Base-by-base conservation (phyloP, 768 basidiomycete genomes). In the Tricholoma flavovirens region DNA sequence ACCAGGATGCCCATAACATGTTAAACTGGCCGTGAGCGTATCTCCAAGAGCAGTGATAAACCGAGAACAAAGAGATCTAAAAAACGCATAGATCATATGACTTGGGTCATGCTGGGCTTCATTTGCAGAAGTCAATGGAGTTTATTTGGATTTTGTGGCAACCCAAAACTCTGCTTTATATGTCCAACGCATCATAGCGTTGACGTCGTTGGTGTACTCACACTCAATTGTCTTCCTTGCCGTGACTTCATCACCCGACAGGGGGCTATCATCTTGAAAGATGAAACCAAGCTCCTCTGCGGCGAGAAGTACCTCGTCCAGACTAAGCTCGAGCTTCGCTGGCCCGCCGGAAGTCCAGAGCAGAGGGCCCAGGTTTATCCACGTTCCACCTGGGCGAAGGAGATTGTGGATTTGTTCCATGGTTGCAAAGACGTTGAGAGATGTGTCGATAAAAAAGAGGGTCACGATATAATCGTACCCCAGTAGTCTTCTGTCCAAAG, bases 311-410 rank as follows among this genome's bases (percentile, higher is more conserved):
- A 88, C 77, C 67, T 87, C 86, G n/a, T 86, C 83, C 35, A 87
- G 73, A 54, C 80, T 83, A 46, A 85, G 69, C 64, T 84, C 83
- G 22, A 85, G 63, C 57, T 77, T 76, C 7, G 83, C 75, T 60
- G 79, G 74, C 0, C 71, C 81, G 8, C 82, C 82, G 2, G 75
- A 73, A 1, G 81, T 79, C 83, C 83, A 86, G 3, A 88, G 71
- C 17, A 88, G 69, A 7, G 86, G 87, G 1, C 86, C 87, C 4
- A 86, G 71, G 64, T 89, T 89, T 64, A 88, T 79, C 87, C 86
- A 89, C 8, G 67, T 73, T 2, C 86, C 87, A 4, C 84, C 83
- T 0, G 84, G 82, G 32, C 74, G 74, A 14, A 89, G 75, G 19
- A 86, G 74, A 11, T 58, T 38, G 62, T 80, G 74, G 36, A 89